Percentiles rank a stretch among this genome's conserved stretches.
Conservation (phyloP, 257 asterid species). For the Solanum appendiculatum region DNA sequence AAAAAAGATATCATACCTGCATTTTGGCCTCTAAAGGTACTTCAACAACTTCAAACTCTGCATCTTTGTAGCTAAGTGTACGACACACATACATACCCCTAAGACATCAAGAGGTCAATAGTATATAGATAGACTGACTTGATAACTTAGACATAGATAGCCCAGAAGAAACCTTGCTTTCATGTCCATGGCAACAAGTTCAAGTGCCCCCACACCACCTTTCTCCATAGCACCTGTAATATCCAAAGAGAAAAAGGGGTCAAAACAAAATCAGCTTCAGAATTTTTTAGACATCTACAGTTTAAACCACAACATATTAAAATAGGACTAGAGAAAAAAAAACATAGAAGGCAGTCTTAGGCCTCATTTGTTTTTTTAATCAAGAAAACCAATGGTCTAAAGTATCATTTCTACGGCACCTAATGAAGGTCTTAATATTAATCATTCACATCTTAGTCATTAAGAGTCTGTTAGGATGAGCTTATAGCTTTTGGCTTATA, state of each 20-base stretch:
- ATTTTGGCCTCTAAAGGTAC: constrained; percentile 71
- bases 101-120: constrained; percentile 10
- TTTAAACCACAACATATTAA: not conserved
- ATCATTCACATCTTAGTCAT: not conserved
- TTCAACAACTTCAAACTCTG: constrained; percentile 94
- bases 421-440: not conserved
- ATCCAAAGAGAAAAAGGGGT: not conserved
- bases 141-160: not conserved
- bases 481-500: not conserved
- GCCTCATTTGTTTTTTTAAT: not conserved
- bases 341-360: not conserved
- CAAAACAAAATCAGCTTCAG: not conserved
- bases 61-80: constrained; percentile 93
- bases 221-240: constrained; percentile 74
- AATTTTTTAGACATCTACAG: not conserved
- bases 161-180: constrained; percentile 65
- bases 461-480: not conserved
- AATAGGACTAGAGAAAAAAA: not conserved
- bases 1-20: constrained; percentile 40
- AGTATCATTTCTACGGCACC: not conserved
- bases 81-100: constrained; percentile 99
- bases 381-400: not conserved
- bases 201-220: constrained; percentile 99
- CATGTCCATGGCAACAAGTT: constrained; percentile 99
- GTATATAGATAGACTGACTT: not conserved